phyloP scores from a whole-genome alignment of 169 alveolate genomes.

The Plasmodium blacklocki region DNA sequence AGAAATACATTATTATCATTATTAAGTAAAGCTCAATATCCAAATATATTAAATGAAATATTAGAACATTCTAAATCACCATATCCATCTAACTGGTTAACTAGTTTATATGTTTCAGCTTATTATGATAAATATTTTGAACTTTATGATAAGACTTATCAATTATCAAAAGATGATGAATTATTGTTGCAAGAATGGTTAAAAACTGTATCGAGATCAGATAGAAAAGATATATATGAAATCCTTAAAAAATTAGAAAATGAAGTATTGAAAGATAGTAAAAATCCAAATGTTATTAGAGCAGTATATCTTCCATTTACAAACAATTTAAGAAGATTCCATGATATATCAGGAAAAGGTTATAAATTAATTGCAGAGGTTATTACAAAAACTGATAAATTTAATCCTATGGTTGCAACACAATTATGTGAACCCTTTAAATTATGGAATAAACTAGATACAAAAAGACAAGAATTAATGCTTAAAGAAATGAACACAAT shows the following conservation, averaged over 20 bases:
- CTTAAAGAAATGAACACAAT: conserved; percentile 79
- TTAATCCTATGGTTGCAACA: conserved; percentile 88
- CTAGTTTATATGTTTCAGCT: conserved; percentile 63
- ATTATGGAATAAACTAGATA: conserved; percentile 82
- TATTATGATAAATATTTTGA: conserved; percentile 44
- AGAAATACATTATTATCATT: conserved; percentile 38
- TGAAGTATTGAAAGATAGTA: conserved; percentile 81
- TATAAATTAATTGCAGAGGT: conserved; percentile 88
- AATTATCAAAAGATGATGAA: conserved; percentile 71
- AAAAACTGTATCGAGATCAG: conserved; percentile 82
- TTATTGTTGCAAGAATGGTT: conserved; percentile 85
- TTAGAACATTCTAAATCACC: conserved; percentile 54
- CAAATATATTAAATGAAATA: conserved; percentile 36
- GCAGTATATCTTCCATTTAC: conserved; percentile 87
- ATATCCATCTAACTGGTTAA: conserved; percentile 71
- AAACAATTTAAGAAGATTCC: conserved; percentile 84
- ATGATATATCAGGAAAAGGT: conserved; percentile 86
- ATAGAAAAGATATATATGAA: conserved; percentile 79
- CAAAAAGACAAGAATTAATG: conserved; percentile 80
- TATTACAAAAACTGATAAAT: conserved; percentile 82
- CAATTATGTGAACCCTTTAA: conserved; percentile 79
- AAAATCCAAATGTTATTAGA: conserved; percentile 85
- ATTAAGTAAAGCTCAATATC: conserved; percentile 60
- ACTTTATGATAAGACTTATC: conserved; percentile 47
- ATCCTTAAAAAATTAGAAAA: conserved; percentile 74